Conservation (phyloP, 257 asterid species). For the Penstemon newberryi region DNA sequence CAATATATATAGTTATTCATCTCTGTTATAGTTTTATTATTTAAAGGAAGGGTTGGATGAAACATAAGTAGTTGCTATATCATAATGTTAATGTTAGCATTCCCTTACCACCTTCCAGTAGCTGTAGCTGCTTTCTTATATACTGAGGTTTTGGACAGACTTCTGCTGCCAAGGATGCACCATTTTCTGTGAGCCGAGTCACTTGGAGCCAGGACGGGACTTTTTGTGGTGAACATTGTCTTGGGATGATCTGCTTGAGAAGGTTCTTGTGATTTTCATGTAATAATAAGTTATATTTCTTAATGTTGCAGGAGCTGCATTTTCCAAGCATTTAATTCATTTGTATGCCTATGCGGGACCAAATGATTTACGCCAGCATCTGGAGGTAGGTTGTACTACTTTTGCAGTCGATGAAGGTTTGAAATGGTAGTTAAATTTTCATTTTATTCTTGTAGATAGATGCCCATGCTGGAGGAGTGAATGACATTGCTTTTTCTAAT, state of each 20-base stretch:
- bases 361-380: slow-evolving; percentile 80
- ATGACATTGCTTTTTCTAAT: slow-evolving; percentile 91
- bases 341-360: slow-evolving; percentile 80
- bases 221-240: slow-evolving; percentile 61
- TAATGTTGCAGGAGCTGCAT: slow-evolving; percentile 82
- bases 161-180: slow-evolving; percentile 84
- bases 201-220: slow-evolving; percentile 97
- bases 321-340: slow-evolving; percentile 89
- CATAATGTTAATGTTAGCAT: neutral
- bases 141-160: slow-evolving; percentile 57
- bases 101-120: neutral
- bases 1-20: neutral
- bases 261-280: slow-evolving; percentile 21
- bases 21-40: neutral
- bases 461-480: slow-evolving; percentile 91
- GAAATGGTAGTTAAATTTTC: slow-evolving; percentile 24
- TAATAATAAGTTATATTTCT: slow-evolving; percentile 26
- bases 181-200: slow-evolving; percentile 81
- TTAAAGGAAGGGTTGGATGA: neutral
- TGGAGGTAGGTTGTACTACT: slow-evolving; percentile 58
- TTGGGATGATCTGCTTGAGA: slow-evolving; percentile 10
- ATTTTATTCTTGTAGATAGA: slow-evolving; percentile 63
- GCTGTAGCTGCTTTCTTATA: slow-evolving; percentile 25
- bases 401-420: slow-evolving; percentile 21
- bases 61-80: neutral